phyloP scores from a whole-genome alignment of 495 filamentous ascomycete species.

The Penicillium goetzii region DNA sequence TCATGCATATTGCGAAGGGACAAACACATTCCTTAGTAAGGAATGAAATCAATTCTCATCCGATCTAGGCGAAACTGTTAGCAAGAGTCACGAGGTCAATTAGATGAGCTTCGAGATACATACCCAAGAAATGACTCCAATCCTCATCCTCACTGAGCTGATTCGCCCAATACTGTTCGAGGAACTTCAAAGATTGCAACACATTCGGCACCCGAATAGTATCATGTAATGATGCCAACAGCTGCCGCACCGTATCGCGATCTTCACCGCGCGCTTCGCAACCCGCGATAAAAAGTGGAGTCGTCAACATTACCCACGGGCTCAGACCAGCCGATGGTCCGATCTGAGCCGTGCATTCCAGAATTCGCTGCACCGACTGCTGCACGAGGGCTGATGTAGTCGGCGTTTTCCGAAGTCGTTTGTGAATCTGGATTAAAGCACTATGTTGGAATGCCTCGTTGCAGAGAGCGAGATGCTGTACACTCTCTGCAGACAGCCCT shows the following conservation, averaged over 20 bases:
- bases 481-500: constrained; percentile 38
- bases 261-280: constrained; percentile 49
- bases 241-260: constrained; percentile 39
- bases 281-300: constrained; percentile 51
- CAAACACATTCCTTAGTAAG: constrained; percentile 34
- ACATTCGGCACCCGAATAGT: constrained; percentile 53
- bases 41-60: constrained; percentile 53
- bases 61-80: constrained; percentile 39
- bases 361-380: constrained; percentile 44
- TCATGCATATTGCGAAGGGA: constrained; percentile 24
- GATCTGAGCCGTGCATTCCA: constrained; percentile 49
- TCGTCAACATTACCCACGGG: constrained; percentile 54
- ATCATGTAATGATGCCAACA: constrained; percentile 45
- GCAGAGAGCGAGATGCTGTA: constrained; percentile 47
- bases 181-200: constrained; percentile 48
- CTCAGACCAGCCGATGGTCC: constrained; percentile 47
- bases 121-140: constrained; percentile 52
- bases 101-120: constrained; percentile 2
- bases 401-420: constrained; percentile 43
- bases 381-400: constrained; percentile 42
- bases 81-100: constrained; percentile 5
- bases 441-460: constrained; percentile 53
- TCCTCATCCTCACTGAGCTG: constrained; percentile 45
- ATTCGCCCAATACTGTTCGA: constrained; percentile 50
- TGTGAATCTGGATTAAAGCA: constrained; percentile 51